These are phyloP conservation scores for Apiotrichum akiyoshidainum DNA, from an alignment of 1,284 basidiomycete genomes.

Conservation along the genomic window DNA sequence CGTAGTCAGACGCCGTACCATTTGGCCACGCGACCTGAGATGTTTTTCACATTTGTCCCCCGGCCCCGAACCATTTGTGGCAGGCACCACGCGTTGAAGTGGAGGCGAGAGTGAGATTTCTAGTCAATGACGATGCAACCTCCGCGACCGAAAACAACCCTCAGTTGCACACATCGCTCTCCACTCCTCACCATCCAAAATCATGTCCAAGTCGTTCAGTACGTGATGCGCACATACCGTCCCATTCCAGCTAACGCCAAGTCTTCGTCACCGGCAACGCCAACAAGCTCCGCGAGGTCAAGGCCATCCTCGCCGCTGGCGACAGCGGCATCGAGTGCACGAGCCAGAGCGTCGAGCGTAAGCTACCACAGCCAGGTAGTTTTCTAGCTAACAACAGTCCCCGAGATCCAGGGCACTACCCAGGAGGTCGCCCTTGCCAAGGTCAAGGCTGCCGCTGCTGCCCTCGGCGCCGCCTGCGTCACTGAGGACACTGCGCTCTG, in stretches of 20 bases:
- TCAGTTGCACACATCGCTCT: too few species aligned
- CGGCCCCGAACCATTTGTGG: too few species aligned
- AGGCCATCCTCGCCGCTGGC: conserved; percentile 50
- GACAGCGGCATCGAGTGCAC: conserved; percentile 40
- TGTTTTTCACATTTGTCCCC: too few species aligned
- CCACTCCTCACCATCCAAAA: not conserved
- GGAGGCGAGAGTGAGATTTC: too few species aligned
- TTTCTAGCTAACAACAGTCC: conserved; percentile 58
- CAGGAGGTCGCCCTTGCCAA: conserved; percentile 87
- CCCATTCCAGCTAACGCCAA: conserved; percentile 36
- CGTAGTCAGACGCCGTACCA: too few species aligned
- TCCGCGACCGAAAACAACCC: too few species aligned
- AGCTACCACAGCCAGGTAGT: conserved; percentile 13
- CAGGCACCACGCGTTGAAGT: too few species aligned
- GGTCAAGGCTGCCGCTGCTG: conserved; percentile 75
- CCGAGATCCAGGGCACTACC: conserved; percentile 90
- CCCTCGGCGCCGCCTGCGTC: conserved; percentile 81
- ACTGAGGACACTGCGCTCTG: conserved; percentile 96
- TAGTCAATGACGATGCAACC: too few species aligned
- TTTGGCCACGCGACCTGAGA: too few species aligned
- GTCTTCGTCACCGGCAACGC: conserved; percentile 93
- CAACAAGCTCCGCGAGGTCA: conserved; percentile 88
- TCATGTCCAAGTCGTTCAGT: conserved; percentile 21
- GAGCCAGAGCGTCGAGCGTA: conserved; percentile 43
- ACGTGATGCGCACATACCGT: not conserved